Conservation (phyloP, 163 green algal species). For the Coccomyxa subellipsoidea region DNA sequence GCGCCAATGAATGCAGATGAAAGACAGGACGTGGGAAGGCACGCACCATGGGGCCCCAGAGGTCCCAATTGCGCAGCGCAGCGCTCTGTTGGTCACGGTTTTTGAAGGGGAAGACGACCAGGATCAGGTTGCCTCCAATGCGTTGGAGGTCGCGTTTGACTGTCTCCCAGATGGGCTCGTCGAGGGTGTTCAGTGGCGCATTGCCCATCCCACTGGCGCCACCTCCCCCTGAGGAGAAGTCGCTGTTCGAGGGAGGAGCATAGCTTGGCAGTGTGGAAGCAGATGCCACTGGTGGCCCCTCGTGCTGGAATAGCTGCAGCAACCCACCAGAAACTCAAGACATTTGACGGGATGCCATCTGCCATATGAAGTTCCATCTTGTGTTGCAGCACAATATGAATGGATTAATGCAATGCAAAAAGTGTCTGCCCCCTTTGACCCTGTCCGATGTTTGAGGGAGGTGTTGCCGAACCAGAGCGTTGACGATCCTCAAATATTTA, state of each 20-base stretch:
- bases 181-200: slow-evolving; percentile 68
- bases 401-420: neutral
- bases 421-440: neutral
- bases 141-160: slow-evolving; percentile 86
- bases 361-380: no score
- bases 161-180: slow-evolving; percentile 88
- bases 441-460: neutral
- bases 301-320: slow-evolving; percentile 3
- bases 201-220: neutral
- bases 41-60: slow-evolving; percentile 91
- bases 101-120: slow-evolving; percentile 84
- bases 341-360: no score
- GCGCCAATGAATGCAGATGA: neutral
- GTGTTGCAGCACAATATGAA: neutral
- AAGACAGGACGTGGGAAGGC: neutral
- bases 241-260: neutral
- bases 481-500: no score
- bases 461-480: neutral
- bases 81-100: slow-evolving; percentile 65
- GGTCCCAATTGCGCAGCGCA: slow-evolving; percentile 94
- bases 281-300: neutral
- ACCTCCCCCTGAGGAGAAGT: neutral
- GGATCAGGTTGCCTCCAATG: slow-evolving; percentile 81
- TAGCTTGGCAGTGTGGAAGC: neutral
- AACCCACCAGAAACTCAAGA: neutral